These are phyloP conservation scores for Russula lepida DNA, from an alignment of 768 basidiomycete species.

Conservation along the genomic window DNA sequence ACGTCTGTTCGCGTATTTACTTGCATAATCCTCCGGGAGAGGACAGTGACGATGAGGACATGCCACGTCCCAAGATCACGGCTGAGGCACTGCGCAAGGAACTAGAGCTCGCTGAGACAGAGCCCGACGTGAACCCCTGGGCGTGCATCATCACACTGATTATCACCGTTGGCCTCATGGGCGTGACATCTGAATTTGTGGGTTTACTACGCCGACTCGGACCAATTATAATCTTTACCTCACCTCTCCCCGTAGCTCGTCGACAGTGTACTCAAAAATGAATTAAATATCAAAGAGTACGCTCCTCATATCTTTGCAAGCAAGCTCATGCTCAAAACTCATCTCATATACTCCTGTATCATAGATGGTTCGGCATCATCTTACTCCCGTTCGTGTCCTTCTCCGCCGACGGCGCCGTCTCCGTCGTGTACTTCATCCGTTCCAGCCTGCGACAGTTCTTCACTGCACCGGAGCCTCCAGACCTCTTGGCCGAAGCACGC, in stretches of 20 bases:
- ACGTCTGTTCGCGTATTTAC: conserved; percentile 59
- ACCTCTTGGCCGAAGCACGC: conserved; percentile 53
- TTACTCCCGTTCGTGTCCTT: conserved; percentile 68
- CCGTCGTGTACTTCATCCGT: conserved; percentile 48
- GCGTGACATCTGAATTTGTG: conserved; percentile 64
- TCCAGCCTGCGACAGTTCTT: conserved; percentile 36
- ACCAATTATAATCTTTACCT: too few species aligned
- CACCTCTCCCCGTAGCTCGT: conserved; percentile 39
- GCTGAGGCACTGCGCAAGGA: conserved; percentile 27
- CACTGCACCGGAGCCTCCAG: conserved; percentile 36
- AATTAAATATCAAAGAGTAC: conserved; percentile 45
- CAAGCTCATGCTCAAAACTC: not conserved
- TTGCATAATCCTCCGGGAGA: conserved; percentile 64
- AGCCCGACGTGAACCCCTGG: conserved; percentile 57
- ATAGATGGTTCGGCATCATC: conserved; percentile 65
- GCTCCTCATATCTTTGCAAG: conserved; percentile 21
- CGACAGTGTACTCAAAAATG: conserved; percentile 48
- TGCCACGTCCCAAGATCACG: conserved; percentile 35
- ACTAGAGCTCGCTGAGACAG: conserved; percentile 34
- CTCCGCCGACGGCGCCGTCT: conserved; percentile 59
- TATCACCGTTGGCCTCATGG: conserved; percentile 52
- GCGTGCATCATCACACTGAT: conserved; percentile 47
- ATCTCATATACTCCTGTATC: not conserved
- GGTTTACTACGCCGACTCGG: conserved; percentile 20
- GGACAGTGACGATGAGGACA: conserved; percentile 36